Evolutionary conservation across 768 basidiomycete species (phyloP).

Genomic region (Lanmaoa pseudosensibilis): DNA sequence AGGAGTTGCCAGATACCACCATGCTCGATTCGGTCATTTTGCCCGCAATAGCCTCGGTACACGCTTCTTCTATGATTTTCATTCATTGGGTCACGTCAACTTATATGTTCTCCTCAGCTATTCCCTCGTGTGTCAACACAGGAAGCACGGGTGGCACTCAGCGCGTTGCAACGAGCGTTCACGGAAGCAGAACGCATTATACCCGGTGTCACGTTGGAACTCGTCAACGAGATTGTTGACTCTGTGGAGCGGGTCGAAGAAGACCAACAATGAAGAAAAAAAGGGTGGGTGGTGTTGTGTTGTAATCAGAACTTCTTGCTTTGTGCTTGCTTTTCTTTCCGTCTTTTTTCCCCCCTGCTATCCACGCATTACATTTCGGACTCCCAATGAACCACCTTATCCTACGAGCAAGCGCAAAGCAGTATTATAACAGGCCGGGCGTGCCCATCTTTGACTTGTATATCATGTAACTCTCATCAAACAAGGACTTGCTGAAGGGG

Average conservation of each 20-base stretch:
- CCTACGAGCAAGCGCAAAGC: constrained; percentile 18
- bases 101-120: constrained; percentile 49
- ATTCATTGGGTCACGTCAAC: constrained; percentile 4
- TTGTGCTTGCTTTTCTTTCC: constrained; percentile 11
- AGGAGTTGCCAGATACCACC: constrained; percentile 70
- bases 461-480: constrained; percentile 25
- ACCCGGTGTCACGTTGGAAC: constrained; percentile 89
- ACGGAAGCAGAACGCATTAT: constrained; percentile 94
- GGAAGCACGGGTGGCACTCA: constrained; percentile 84
- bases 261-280: constrained; percentile 37
- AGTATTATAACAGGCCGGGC: constrained; percentile 16
- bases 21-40: constrained; percentile 95
- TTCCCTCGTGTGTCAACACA: constrained; percentile 92
- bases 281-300: neutral
- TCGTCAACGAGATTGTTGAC: constrained; percentile 93
- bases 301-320: constrained; percentile 17
- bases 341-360: neutral
- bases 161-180: constrained; percentile 86
- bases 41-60: constrained; percentile 93
- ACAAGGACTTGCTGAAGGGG: constrained; percentile 4
- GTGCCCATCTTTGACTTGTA: constrained; percentile 22
- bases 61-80: constrained; percentile 28
- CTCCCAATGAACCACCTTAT: constrained; percentile 18
- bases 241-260: constrained; percentile 90
- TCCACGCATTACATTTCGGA: constrained; percentile 19